Evolutionary conservation across 257 asterid species (phyloP), one percentile per base, ranked within the genome.

Genomic region (Solanum rostratum): DNA sequence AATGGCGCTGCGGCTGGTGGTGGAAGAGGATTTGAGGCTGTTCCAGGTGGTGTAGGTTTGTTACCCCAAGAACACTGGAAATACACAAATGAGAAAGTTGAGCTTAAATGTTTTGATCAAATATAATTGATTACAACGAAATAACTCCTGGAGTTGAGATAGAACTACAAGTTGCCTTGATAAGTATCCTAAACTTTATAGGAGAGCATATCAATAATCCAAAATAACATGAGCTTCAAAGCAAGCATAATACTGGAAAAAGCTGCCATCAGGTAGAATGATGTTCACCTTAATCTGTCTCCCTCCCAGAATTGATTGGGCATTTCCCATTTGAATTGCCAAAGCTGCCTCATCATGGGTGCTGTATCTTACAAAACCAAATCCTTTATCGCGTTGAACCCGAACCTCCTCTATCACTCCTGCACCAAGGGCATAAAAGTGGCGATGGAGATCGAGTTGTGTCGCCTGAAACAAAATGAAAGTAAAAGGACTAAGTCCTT

Each of bases 21-120:
- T 12, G 98, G 98, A 41, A 93, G 98, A 1, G 99, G 99, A 86
- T 93, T 96, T 13, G 98, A 94, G 85, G 90, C 86, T 12, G 98
- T 94, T 83, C 99, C 99, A 0, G 95, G 88, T 84, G 98, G 98
- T 70, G 99, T 96, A 29, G 98, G 99, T 90, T 96, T 96, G 97
- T 89, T 96, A 30, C 99, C 99, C 99, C 99, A 96, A 15, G 97
- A 96, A 79, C 99, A 96, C 99, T 96, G 92, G 27, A 84, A 22
- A 10, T 60, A 50, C 63, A 50, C 46, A 50, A 4, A 33, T 27
- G 18, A 78, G 60, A 27, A 27, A 49, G 22, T 8, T 20, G 20
- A 76, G 45, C 82, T 27, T 50, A 27, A 16, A 27, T 3, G 15
- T 76, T 50, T 24, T 49, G 19, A 49, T 76, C 45, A 49, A 74